phyloP scores from a whole-genome alignment of 768 basidiomycete genomes.

The Rubroboletus pulcherrimus region DNA sequence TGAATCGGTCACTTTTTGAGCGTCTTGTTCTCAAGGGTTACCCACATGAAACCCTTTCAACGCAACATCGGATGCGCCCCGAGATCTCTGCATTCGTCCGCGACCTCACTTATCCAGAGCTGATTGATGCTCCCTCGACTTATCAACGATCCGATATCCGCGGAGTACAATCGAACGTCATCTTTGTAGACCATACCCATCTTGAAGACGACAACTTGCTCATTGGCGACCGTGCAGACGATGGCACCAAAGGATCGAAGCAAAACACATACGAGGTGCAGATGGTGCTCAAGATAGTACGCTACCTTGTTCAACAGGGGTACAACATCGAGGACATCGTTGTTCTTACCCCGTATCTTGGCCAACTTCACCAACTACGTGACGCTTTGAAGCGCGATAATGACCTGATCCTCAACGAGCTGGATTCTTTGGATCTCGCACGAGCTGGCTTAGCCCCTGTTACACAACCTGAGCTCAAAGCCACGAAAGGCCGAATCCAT shows the following conservation, averaged over 20 bases:
- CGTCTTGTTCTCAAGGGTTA: slow-evolving; percentile 53
- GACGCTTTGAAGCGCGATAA: slow-evolving; percentile 40
- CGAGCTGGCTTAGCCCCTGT: slow-evolving; percentile 46
- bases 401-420: slow-evolving; percentile 59
- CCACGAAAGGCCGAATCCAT: slow-evolving; percentile 36
- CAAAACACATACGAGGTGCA: slow-evolving; percentile 55
- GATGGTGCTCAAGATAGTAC: slow-evolving; percentile 63
- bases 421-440: slow-evolving; percentile 56
- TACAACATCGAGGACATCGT: slow-evolving; percentile 60
- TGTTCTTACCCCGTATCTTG: slow-evolving; percentile 68
- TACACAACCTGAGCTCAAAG: slow-evolving; percentile 36
- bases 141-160: slow-evolving; percentile 44
- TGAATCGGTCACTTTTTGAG: slow-evolving; percentile 55
- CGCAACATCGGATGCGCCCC: slow-evolving; percentile 73
- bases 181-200: slow-evolving; percentile 58
- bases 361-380: slow-evolving; percentile 52
- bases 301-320: slow-evolving; percentile 65
- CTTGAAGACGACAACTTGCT: slow-evolving; percentile 48
- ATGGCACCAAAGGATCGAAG: slow-evolving; percentile 49
- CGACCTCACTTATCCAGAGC: slow-evolving; percentile 63
- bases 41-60: slow-evolving; percentile 51
- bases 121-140: slow-evolving; percentile 52
- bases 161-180: slow-evolving; percentile 53
- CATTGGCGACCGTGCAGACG: slow-evolving; percentile 43
- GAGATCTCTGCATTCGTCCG: slow-evolving; percentile 64